Evolutionary conservation across 2,329 filamentous ascomycete species (phyloP), one percentile per base, ranked within the genome.

Genomic region (Ophiostoma sp.): DNA sequence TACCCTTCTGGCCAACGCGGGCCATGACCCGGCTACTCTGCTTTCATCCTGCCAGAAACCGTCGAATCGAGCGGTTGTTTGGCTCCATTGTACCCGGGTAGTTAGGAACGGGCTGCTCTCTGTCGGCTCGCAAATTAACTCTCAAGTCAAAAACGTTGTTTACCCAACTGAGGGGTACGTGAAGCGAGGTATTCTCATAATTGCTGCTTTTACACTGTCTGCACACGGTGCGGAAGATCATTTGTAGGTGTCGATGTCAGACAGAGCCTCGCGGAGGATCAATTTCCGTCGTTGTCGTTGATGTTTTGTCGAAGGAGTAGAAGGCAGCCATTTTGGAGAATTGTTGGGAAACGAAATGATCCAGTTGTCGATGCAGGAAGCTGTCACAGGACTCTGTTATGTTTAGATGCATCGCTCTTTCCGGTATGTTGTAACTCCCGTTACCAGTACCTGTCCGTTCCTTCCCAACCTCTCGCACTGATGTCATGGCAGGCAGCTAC

Each of bases 211-310:
- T n/a, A 31, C 36, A 64, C 36, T 25, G 61, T 64, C n/a, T 42
- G 9, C 22, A 45, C 61, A 45, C 61, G 61, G 39, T 45, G 61
- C 61, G 61, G 61, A 22, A 66, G 61, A 45, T 66, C 61, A 6
- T 36, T 31, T n/a, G 3, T 61, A 11, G 57, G 31, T 31, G 12
- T 36, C 17, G 31, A 9, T 36, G 31, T 17, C 28, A 6, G 57
- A 6, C 31, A 36, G 57, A 36, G 36, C 61, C 39, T 31, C 39
- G 39, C 63, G 63, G 39, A 68, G 63, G 39, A 31, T 19, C 6
- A 42, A 31, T 68, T 17, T 31, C 63, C 63, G 63, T 28, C 33
- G 8, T 22, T 36, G 28, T 42, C 39, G 11, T 42, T 12, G 2
- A 12, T 52, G 36, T 45, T 3, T 3, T 33, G 28, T 45, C 36